Evolutionary conservation across 2,329 filamentous ascomycete genomes (phyloP).

Genomic region (Achaetomium macrosporum): DNA sequence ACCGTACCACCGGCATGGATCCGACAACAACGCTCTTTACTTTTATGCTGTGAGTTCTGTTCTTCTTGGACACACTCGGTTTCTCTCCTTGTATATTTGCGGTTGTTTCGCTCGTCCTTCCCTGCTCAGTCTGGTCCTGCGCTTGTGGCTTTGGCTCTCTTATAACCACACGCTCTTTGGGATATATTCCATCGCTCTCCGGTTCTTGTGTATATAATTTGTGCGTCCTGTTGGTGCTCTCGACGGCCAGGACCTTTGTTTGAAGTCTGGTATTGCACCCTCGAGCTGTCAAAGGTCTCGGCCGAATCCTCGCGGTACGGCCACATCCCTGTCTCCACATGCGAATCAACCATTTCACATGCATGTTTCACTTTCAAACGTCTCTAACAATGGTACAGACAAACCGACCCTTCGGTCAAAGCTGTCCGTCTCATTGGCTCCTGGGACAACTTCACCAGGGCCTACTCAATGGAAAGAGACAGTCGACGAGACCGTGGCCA

Average conservation of each 20-base stretch:
- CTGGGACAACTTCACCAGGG: conserved; percentile 86
- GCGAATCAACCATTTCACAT: background rate
- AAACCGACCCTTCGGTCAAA: conserved; percentile 54
- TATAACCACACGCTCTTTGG: background rate
- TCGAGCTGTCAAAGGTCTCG: too few species aligned
- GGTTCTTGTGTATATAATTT: background rate
- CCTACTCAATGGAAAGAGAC: conserved; percentile 79
- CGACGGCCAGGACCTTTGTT: too few species aligned
- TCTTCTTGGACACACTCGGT: conserved; percentile 19
- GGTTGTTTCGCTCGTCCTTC: conserved; percentile 16
- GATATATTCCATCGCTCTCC: background rate
- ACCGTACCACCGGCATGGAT: conserved; percentile 41
- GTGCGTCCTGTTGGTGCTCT: background rate
- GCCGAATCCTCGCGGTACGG: background rate
- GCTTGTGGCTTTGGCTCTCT: conserved; percentile 5
- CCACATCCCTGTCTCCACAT: background rate
- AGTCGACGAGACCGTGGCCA: conserved; percentile 64
- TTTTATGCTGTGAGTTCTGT: conserved; percentile 59
- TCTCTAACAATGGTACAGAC: conserved; percentile 36
- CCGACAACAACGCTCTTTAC: conserved; percentile 61
- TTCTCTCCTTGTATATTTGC: conserved; percentile 17
- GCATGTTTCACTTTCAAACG: background rate
- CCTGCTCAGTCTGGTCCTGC: conserved; percentile 16
- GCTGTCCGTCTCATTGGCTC: conserved; percentile 81
- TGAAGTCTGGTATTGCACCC: too few species aligned